These are phyloP conservation scores for Saccharomycopsis synnaedendra DNA, from an alignment of 805 yeast genomes.

Conservation along the genomic window DNA sequence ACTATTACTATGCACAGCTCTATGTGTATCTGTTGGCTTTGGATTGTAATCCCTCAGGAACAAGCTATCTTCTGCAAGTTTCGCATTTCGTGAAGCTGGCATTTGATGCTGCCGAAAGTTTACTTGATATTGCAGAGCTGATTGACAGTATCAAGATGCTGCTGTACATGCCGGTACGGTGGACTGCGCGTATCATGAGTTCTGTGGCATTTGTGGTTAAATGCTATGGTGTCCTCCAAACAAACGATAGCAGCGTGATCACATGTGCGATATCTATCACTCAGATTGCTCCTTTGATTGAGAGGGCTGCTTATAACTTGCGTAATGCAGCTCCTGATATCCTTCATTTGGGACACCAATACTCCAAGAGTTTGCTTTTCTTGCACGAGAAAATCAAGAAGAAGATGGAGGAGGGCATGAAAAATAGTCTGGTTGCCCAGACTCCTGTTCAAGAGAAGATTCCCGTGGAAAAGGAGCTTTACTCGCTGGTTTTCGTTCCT, in stretches of 20 bases:
- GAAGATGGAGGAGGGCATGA: not conserved
- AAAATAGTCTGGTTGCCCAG: not conserved
- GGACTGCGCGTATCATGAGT: conserved; percentile 78
- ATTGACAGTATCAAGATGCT: conserved; percentile 55
- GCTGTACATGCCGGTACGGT: conserved; percentile 80
- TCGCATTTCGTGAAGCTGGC: conserved; percentile 74
- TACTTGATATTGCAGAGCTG: conserved; percentile 57
- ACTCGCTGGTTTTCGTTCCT: too few species aligned
- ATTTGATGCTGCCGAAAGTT: conserved; percentile 72
- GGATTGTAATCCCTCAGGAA: conserved; percentile 27
- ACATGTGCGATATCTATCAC: conserved; percentile 50
- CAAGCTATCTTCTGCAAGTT: conserved; percentile 51
- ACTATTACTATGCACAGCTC: conserved; percentile 72
- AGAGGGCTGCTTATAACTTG: conserved; percentile 59
- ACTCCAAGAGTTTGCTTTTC: conserved; percentile 66
- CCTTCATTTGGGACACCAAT: conserved; percentile 70
- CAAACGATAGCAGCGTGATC: conserved; percentile 32
- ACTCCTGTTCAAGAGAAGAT: too few species aligned
- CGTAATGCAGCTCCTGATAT: conserved; percentile 86
- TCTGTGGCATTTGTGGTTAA: conserved; percentile 87
- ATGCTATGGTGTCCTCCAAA: conserved; percentile 50
- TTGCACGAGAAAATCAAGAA: conserved; percentile 20
- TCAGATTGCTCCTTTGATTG: conserved; percentile 34
- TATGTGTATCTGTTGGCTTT: conserved; percentile 80
- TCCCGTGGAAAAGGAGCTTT: too few species aligned